phyloP scores from a whole-genome alignment of 176 grass and related monocot genomes.

The Tuctoria greenei region DNA sequence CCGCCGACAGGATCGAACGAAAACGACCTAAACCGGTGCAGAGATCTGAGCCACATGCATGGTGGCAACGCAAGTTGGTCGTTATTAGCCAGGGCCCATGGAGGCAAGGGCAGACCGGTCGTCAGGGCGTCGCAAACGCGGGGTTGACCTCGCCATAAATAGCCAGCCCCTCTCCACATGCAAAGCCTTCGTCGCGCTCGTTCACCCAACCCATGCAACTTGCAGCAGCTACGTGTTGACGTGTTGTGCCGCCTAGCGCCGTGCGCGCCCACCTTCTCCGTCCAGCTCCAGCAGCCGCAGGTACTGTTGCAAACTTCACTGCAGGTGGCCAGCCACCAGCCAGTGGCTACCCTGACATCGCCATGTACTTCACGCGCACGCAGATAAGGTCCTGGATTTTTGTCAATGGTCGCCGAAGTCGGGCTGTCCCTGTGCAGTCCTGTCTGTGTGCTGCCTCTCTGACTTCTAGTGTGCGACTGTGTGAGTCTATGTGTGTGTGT shows the following conservation, averaged over 20 bases:
- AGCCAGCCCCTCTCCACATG: slow-evolving; percentile 19
- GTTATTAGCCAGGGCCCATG: too few species aligned
- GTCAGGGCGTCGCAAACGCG: slow-evolving; percentile 4
- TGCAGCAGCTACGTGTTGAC: not conserved
- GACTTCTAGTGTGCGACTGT: not conserved
- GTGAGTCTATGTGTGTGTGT: not conserved
- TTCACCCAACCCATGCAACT: not conserved
- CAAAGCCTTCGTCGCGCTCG: not conserved
- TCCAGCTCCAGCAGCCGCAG: not conserved
- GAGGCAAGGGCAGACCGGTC: not conserved
- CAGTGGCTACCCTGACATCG: not conserved
- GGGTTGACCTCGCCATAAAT: slow-evolving; percentile 38
- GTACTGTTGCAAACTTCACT: not conserved
- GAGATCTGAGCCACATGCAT: too few species aligned
- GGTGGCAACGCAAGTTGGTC: too few species aligned
- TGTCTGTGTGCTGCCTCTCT: not conserved
- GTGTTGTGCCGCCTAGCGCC: not conserved
- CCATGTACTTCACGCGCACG: not conserved
- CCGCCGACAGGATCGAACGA: too few species aligned
- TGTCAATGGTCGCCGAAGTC: slow-evolving; percentile 44
- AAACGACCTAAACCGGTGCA: too few species aligned
- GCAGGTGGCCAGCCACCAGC: not conserved
- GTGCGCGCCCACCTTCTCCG: not conserved
- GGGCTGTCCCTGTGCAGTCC: not conserved
- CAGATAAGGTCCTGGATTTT: not conserved